phyloP scores from a whole-genome alignment of 169 alveolate species.

The Eimeria necatrix region DNA sequence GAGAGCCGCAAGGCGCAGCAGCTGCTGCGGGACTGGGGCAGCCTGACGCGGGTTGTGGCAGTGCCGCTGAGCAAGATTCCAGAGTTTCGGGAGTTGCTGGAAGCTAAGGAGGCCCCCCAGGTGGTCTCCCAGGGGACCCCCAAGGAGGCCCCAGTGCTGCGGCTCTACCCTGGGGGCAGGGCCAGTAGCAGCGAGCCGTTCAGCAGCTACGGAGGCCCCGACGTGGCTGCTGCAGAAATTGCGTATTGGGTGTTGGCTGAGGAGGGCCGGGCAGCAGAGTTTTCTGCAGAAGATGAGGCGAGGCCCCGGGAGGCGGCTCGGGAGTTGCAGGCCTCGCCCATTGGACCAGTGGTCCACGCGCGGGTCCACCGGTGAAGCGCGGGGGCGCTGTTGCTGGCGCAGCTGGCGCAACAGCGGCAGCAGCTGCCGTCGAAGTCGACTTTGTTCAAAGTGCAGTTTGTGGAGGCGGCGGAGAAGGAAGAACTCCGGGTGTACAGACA shows the following conservation, averaged over 20 bases:
- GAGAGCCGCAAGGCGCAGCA: constrained; percentile 45
- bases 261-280: not conserved
- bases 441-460: not conserved
- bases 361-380: constrained; percentile 41
- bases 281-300: not conserved
- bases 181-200: not conserved
- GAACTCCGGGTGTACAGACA: constrained; percentile 38
- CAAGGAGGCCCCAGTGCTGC: not conserved
- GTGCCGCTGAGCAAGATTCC: not conserved
- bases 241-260: constrained; percentile 36
- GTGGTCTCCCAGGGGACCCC: too few species aligned
- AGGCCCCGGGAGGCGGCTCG: not conserved
- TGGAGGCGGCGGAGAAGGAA: constrained; percentile 5
- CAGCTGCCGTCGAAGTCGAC: constrained; percentile 29
- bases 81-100: not conserved
- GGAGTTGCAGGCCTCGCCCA: not conserved
- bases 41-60: not conserved
- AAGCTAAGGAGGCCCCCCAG: not conserved
- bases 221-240: constrained; percentile 20
- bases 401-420: not conserved
- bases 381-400: not conserved
- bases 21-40: constrained; percentile 2
- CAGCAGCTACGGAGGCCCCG: not conserved
- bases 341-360: constrained; percentile 53
- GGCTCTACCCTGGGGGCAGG: not conserved